Evolutionary conservation across 805 yeast genomes (phyloP), one percentile per base, ranked within the genome.

Genomic region (Kodamaea neixiangensis): DNA sequence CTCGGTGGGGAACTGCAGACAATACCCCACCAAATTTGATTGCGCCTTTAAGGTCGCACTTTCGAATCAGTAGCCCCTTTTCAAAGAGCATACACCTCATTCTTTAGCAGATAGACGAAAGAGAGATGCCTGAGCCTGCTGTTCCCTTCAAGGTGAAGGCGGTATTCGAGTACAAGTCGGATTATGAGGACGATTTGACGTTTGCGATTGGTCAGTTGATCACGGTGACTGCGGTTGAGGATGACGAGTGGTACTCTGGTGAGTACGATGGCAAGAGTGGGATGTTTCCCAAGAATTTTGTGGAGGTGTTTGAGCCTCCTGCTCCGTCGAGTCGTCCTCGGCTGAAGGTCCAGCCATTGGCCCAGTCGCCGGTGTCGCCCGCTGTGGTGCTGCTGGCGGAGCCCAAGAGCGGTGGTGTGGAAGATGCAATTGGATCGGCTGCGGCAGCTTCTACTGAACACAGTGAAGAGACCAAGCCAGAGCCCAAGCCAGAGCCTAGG

Each of bases 161-260:
- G 3, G 64, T 85, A 31, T 87, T 75, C 60, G 87, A 85, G 46
- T 89, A 87, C 69, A 66, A 64, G 53, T 72, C 77, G 11, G 77
- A 72, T 5, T 89, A 82, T 55, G 89, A 84, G 22, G 98, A 94
- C 65, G 99, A 93, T 66, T 77, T 93, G 63, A 75, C 79, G 31
- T 92, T 93, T 59, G 65, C 67, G 0, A 80, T 73, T 3, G 92
- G 87, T 17, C 90, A 87, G 64, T 56, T 79, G 22, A 85, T 93
- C 56, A 80, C 83, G 3, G 97, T 93, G 21, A 82, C 85, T 4
- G 82, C 81, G 35, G 76, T 89, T 48, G 97, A 90, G 58, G 97
- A 93, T 66, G 96, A 85, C 5, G 97, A 92, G 55, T 94, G 98
- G 98, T 87, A 81, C 63, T 73, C 79, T 37, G 99, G 99, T 2